Evolutionary conservation across 2,329 filamentous ascomycete species (phyloP), one percentile per base, ranked within the genome.

Genomic region (Talaromyces funiculosus): DNA sequence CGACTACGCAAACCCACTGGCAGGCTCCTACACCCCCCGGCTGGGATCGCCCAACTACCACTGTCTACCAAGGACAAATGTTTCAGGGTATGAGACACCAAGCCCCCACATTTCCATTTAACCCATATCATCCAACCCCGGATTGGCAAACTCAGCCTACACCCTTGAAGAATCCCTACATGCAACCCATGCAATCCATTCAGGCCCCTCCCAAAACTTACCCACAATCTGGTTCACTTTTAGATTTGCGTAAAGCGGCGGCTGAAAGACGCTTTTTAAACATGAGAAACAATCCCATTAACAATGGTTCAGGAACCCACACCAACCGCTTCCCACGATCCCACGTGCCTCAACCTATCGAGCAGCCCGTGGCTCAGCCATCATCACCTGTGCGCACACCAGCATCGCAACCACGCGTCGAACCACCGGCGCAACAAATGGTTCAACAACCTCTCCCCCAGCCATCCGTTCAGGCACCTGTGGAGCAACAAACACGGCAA

Each of bases 31-130:
- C 16, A 12, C 53, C 59, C 9, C 18, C 47, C 20, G 60, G 60
- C 10, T 61, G 55, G 60, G 18, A 38, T 6, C 60, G 60, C 37
- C 47, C 60, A 10, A 61, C 60, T 3, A 58, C 60, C 24, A 61
- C 60, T 3, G 38, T 58, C 18, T 61, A 61, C 55, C 47, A 37
- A 42, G 55, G 60, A 22, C 31, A 37, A 20, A 37, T 61, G 37
- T 61, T 61, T 22, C 31, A 49, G 47, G 54, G 60, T 61, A 61
- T 51, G 60, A 53, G 10, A 42, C 33, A 20, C n/a, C 47, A 12
- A 53, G 29, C 22, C 18, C 29, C 49, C 20, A 6, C n/a, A 33
- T 56, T 56, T 24, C 37, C 12, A 22, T 57, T 18, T 4, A 14
- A 35, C 22, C 54, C 54, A 24, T 33, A 26, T 40, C 24, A 42